phyloP scores from a whole-genome alignment of 495 filamentous ascomycete genomes.

The Xylaria palmicola region DNA sequence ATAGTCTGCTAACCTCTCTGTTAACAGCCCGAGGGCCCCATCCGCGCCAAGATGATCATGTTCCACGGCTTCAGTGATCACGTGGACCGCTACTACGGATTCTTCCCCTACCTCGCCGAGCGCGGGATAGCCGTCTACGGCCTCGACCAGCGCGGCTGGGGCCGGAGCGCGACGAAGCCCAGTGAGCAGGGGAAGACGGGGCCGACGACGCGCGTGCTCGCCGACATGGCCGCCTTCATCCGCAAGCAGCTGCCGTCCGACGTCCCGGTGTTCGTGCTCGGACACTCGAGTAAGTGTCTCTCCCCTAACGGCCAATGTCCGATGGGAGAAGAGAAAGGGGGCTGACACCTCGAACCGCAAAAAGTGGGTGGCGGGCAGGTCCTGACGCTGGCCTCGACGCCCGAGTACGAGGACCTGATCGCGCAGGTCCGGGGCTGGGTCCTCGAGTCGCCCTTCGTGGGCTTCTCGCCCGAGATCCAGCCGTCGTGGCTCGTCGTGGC shows the following conservation, averaged over 20 bases:
- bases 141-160: constrained; percentile 79
- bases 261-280: constrained; percentile 77
- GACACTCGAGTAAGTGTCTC: constrained; percentile 59
- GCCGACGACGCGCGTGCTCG: constrained; percentile 65
- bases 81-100: constrained; percentile 65
- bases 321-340: not conserved
- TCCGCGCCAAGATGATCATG: constrained; percentile 69
- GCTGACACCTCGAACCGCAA: constrained; percentile 38
- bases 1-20: not conserved
- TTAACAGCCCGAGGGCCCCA: constrained; percentile 47
- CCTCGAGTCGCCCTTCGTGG: constrained; percentile 68
- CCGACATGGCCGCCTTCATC: constrained; percentile 74
- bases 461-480: constrained; percentile 58
- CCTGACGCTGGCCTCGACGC: constrained; percentile 47
- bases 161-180: constrained; percentile 45
- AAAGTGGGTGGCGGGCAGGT: constrained; percentile 69
- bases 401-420: constrained; percentile 42
- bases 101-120: constrained; percentile 68
- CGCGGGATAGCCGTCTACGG: constrained; percentile 69
- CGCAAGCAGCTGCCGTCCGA: constrained; percentile 38
- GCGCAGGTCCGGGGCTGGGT: constrained; percentile 63
- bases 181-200: constrained; percentile 67
- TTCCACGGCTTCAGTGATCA: constrained; percentile 91
- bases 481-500: constrained; percentile 58
- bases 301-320: not conserved